Percentiles rank a stretch among this genome's conserved stretches.
These are phyloP conservation scores for Glycine soja DNA, from an alignment of 306 rosid species.

Conservation along the genomic window DNA sequence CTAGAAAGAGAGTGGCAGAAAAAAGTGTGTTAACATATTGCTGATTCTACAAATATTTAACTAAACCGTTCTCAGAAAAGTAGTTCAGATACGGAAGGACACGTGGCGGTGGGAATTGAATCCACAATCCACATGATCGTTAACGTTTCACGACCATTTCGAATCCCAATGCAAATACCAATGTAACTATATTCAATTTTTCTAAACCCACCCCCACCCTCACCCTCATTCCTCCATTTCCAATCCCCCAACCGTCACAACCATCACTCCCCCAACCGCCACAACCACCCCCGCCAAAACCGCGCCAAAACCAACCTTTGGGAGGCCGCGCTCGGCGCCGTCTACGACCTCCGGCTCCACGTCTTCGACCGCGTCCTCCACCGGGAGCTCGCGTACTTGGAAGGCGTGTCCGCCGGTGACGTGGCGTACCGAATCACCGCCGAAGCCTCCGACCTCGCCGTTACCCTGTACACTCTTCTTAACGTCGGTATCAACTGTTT, in stretches of 20 bases:
- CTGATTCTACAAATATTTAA: too few relatives aligned
- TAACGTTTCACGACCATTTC: neutral
- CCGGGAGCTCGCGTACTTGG: too few relatives aligned
- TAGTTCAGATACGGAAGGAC: neutral
- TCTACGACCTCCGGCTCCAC: slow-evolving; percentile 59
- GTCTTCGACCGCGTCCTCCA: too few relatives aligned
- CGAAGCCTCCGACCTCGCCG: slow-evolving; percentile 82
- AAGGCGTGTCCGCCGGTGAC: slow-evolving; percentile 68
- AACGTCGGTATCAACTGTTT: slow-evolving; percentile 62
- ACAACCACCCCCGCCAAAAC: slow-evolving; percentile 46
- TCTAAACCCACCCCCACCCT: neutral
- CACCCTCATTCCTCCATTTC: neutral
- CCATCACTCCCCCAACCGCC: too few relatives aligned
- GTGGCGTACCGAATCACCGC: slow-evolving; percentile 82
- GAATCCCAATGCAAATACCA: neutral
- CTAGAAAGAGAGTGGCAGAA: too few relatives aligned
- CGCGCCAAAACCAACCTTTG: slow-evolving; percentile 53
- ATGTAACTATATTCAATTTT: neutral
- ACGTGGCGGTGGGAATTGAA: too few relatives aligned
- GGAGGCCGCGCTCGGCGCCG: slow-evolving; percentile 78
- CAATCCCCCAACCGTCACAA: neutral
- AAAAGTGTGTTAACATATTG: too few relatives aligned
- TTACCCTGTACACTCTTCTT: slow-evolving; percentile 69
- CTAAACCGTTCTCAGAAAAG: too few relatives aligned
- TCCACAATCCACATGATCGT: too few relatives aligned